A percentile compares a stretch with the other conserved stretches of the same genome.
Evolutionary conservation across 208 protist species (phyloP).

Genomic region (Tetramitus jugosus): DNA sequence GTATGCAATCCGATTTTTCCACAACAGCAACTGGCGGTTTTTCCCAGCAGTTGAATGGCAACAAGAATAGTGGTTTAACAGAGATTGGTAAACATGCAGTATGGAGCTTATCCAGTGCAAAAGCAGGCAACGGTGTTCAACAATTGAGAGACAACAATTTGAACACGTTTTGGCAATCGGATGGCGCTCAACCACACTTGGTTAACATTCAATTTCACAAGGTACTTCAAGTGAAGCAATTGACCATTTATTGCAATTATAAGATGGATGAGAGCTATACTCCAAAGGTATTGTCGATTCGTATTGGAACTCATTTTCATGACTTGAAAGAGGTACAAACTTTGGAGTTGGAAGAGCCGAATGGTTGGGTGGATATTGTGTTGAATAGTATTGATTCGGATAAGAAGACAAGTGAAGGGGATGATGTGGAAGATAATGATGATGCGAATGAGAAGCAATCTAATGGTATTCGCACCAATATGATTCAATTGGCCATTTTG

Average conservation of each 20-base stretch:
- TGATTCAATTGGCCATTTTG: constrained; percentile 55
- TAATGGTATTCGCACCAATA: constrained; percentile 19
- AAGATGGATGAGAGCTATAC: constrained; percentile 67
- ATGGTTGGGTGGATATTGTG: too few species aligned
- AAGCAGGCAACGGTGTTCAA: constrained; percentile 57
- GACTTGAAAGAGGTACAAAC: constrained; percentile 49
- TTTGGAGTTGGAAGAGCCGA: constrained; percentile 47
- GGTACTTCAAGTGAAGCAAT: constrained; percentile 39
- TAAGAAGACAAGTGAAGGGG: background rate
- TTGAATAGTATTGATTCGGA: constrained; percentile 42
- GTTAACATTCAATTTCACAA: constrained; percentile 64
- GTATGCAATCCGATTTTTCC: too few species aligned
- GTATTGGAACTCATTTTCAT: constrained; percentile 46
- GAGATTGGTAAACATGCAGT: constrained; percentile 53
- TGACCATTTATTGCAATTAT: constrained; percentile 37
- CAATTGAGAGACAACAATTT: constrained; percentile 56
- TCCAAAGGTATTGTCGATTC: constrained; percentile 47
- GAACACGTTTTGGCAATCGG: constrained; percentile 62
- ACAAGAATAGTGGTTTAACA: constrained; percentile 7
- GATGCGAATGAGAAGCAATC: background rate
- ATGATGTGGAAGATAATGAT: background rate
- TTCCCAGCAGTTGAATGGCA: too few species aligned
- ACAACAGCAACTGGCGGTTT: too few species aligned
- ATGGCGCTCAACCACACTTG: constrained; percentile 48
- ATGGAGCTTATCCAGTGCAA: constrained; percentile 57